Conservation (phyloP, 1,284 basidiomycete genomes). For the Omphalotus olearius region DNA sequence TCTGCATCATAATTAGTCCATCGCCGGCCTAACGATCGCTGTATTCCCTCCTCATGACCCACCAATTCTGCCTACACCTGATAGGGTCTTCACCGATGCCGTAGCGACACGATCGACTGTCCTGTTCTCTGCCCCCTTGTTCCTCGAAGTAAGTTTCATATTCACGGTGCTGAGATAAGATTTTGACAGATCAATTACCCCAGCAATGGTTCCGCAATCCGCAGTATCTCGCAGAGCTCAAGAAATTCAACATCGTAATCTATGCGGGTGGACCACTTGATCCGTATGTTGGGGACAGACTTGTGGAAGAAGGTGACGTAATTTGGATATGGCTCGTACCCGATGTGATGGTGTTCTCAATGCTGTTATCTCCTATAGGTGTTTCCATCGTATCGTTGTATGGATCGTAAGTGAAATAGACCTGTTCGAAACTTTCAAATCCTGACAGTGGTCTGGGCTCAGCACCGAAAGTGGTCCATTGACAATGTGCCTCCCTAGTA, state of each 20-base stretch:
- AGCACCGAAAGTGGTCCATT: background rate
- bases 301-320: no score
- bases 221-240: constrained; percentile 10
- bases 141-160: constrained; percentile 21
- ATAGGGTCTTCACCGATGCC: constrained; percentile 17
- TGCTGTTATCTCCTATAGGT: background rate
- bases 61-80: constrained; percentile 19
- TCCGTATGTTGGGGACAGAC: background rate
- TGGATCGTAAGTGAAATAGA: background rate
- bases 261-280: constrained; percentile 1
- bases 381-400: background rate
- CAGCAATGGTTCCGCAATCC: constrained; percentile 5
- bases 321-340: no score
- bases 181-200: constrained; percentile 1
- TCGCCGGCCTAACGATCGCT: constrained; percentile 19
- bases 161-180: constrained; percentile 15
- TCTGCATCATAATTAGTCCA: constrained; percentile 13
- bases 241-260: constrained; percentile 6
- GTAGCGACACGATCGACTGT: constrained; percentile 16
- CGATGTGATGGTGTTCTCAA: no score
- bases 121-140: constrained; percentile 22
- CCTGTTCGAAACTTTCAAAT: background rate
- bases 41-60: constrained; percentile 21
- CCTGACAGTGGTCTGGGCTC: background rate
- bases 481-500: background rate